These are phyloP conservation scores for Acorus calamus DNA, from an alignment of 106 monocot genomes.

Conservation along the genomic window DNA sequence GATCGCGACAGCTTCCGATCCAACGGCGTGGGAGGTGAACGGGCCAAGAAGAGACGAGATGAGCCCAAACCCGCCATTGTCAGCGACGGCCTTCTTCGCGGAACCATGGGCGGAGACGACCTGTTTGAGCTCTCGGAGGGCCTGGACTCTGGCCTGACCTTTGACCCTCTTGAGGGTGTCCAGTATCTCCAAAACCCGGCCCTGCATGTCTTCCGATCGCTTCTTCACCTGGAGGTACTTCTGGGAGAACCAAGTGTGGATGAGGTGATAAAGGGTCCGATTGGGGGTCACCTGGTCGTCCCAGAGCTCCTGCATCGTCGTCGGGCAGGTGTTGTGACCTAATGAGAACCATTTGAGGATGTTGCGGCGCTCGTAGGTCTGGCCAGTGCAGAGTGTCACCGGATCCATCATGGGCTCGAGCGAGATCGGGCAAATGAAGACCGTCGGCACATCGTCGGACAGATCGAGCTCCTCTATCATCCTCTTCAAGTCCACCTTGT, in stretches of 20 bases:
- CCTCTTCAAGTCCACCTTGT: slow-evolving; percentile 37
- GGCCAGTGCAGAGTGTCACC: slow-evolving; percentile 85
- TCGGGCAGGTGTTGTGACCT: slow-evolving; percentile 74
- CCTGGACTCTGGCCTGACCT: slow-evolving; percentile 27
- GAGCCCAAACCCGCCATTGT: slow-evolving; percentile 15
- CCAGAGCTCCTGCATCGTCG: slow-evolving; percentile 96
- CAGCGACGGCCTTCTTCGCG: slow-evolving; percentile 17
- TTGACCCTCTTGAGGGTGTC: slow-evolving; percentile 28
- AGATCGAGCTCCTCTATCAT: slow-evolving; percentile 59
- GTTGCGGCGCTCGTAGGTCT: slow-evolving; percentile 81
- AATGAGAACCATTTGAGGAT: slow-evolving; percentile 67
- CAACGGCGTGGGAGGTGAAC: slow-evolving; percentile 74
- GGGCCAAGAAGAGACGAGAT: slow-evolving; percentile 60
- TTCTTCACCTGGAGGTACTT: slow-evolving; percentile 39
- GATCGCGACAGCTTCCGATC: slow-evolving; percentile 54
- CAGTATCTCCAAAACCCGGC: slow-evolving; percentile 33
- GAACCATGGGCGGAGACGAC: slow-evolving; percentile 32
- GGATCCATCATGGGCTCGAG: slow-evolving; percentile 88
- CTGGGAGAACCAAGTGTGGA: slow-evolving; percentile 69
- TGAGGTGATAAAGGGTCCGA: slow-evolving; percentile 57
- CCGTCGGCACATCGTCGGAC: slow-evolving; percentile 40
- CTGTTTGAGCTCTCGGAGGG: slow-evolving; percentile 38
- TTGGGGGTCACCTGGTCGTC: slow-evolving; percentile 66
- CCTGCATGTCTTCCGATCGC: slow-evolving; percentile 56
- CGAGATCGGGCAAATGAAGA: slow-evolving; percentile 98